Conservation (phyloP, 495 filamentous ascomycete species). For the Penicillium atrosanguineum region DNA sequence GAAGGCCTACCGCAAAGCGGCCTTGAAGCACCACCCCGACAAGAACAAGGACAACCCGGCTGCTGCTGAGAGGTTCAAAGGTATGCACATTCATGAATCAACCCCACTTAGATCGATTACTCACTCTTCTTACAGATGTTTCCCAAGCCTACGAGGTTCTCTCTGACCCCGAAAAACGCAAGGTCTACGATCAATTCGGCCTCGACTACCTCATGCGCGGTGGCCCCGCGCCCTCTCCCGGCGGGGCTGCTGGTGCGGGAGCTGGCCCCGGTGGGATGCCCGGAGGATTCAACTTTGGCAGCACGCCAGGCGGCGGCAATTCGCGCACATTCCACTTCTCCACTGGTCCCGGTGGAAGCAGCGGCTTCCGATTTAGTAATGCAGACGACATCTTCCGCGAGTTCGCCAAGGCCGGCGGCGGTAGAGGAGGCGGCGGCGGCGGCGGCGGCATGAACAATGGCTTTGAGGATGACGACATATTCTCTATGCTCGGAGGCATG, state of each 20-base stretch:
- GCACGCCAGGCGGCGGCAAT: conserved; percentile 57
- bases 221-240: conserved; percentile 66
- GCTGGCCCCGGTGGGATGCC: conserved; percentile 59
- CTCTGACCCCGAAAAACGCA: conserved; percentile 94
- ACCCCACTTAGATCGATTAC: not conserved
- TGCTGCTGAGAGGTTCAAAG: conserved; percentile 86
- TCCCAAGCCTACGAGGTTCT: conserved; percentile 98
- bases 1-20: conserved; percentile 92
- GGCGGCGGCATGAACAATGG: conserved; percentile 49
- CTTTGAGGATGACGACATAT: conserved; percentile 54
- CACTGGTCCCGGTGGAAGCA: conserved; percentile 53
- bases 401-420: conserved; percentile 60
- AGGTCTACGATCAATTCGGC: conserved; percentile 92
- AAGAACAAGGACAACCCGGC: conserved; percentile 92
- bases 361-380: conserved; percentile 73
- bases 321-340: conserved; percentile 73
- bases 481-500: conserved; percentile 38
- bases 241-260: conserved; percentile 44
- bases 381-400: conserved; percentile 82
- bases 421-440: conserved; percentile 26
- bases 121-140: conserved; percentile 56
- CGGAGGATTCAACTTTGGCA: conserved; percentile 50
- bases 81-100: conserved; percentile 23
- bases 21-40: conserved; percentile 92
- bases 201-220: conserved; percentile 89